phyloP scores from a whole-genome alignment of 1,139 yeast genomes.

The Debaryomycetaceae sp. region DNA sequence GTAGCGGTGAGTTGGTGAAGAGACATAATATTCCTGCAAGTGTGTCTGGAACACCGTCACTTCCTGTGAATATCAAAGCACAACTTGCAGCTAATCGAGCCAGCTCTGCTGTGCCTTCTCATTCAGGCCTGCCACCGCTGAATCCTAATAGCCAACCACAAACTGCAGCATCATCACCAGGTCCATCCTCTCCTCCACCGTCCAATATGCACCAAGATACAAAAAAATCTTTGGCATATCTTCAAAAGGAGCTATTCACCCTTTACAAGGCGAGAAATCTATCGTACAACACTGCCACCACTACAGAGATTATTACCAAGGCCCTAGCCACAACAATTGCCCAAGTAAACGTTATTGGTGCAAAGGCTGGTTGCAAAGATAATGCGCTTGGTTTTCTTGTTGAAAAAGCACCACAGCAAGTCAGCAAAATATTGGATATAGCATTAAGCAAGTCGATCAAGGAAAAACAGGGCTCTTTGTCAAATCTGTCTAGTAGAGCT shows the following conservation, averaged over 20 bases:
- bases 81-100: slow-evolving; percentile 55
- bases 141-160: slow-evolving; percentile 4
- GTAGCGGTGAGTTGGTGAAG: slow-evolving; percentile 8
- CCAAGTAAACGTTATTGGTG: slow-evolving; percentile 83
- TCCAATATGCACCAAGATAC: slow-evolving; percentile 51
- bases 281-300: slow-evolving; percentile 63
- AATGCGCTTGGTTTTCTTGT: slow-evolving; percentile 77
- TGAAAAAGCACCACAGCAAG: slow-evolving; percentile 84
- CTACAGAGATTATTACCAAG: slow-evolving; percentile 80
- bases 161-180: slow-evolving; percentile 6
- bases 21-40: slow-evolving; percentile 8
- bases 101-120: slow-evolving; percentile 22
- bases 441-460: slow-evolving; percentile 79
- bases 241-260: slow-evolving; percentile 68
- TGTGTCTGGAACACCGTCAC: slow-evolving; percentile 7
- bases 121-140: slow-evolving; percentile 8
- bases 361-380: slow-evolving; percentile 77
- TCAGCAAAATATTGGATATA: slow-evolving; percentile 76
- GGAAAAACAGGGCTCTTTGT: slow-evolving; percentile 40
- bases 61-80: slow-evolving; percentile 39
- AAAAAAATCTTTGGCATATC: slow-evolving; percentile 59
- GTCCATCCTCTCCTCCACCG: slow-evolving; percentile 13
- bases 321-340: slow-evolving; percentile 93
- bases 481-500: slow-evolving; percentile 23
- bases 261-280: slow-evolving; percentile 69